These are phyloP conservation scores for Themeda triandra DNA, from an alignment of 176 grass and related monocot species.

Conservation along the genomic window DNA sequence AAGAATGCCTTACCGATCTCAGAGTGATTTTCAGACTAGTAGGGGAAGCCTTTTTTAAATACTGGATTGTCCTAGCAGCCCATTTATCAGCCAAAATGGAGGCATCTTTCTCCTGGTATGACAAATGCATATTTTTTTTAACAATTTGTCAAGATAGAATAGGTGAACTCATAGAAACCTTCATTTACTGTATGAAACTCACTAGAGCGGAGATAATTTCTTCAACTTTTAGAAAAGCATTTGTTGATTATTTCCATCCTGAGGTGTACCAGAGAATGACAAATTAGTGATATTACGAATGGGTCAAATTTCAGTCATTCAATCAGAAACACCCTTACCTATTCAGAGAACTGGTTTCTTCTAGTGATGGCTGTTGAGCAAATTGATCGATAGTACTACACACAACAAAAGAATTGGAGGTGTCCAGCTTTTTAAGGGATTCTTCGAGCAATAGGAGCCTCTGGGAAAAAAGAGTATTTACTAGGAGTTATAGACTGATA, in stretches of 20 bases:
- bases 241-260: conserved; percentile 80
- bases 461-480: conserved; percentile 26
- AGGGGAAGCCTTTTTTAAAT: conserved; percentile 75
- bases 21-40: conserved; percentile 38
- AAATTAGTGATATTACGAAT: background rate
- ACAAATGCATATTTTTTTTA: conserved; percentile 3
- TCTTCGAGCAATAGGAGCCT: conserved; percentile 63
- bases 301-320: background rate
- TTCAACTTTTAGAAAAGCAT: conserved; percentile 90
- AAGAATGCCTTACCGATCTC: conserved; percentile 48
- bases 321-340: conserved; percentile 28
- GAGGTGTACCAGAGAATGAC: background rate
- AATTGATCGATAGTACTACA: background rate
- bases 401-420: conserved; percentile 55
- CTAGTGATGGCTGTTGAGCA: conserved; percentile 53
- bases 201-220: conserved; percentile 86
- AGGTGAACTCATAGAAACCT: background rate
- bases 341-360: conserved; percentile 54
- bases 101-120: conserved; percentile 59
- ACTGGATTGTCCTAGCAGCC: conserved; percentile 51
- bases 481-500: conserved; percentile 6
- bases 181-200: conserved; percentile 33
- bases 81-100: conserved; percentile 19
- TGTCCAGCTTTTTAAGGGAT: conserved; percentile 53
- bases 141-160: background rate